Conservation (phyloP, 805 yeast species). For the Candida yuanshanica region DNA sequence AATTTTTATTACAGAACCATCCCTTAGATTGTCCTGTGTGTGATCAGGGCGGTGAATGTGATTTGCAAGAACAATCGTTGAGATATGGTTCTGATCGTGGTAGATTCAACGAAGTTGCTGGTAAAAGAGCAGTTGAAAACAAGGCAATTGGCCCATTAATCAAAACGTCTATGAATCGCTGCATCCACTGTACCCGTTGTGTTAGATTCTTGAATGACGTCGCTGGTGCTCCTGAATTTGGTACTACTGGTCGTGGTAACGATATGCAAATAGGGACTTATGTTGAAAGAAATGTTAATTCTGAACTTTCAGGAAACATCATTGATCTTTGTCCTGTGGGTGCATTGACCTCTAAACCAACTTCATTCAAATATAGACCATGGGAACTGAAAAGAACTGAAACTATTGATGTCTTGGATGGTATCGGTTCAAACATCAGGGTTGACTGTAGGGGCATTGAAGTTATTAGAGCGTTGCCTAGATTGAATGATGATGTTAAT, state of each 20-base stretch:
- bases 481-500: conserved; percentile 79
- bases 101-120: conserved; percentile 72
- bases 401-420: conserved; percentile 80
- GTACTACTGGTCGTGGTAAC: conserved; percentile 86
- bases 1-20: conserved; percentile 81
- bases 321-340: conserved; percentile 90
- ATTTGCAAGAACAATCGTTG: conserved; percentile 79
- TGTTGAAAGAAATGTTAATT: conserved; percentile 75
- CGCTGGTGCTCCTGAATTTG: conserved; percentile 90
- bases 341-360: conserved; percentile 84
- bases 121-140: conserved; percentile 87
- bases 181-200: conserved; percentile 90
- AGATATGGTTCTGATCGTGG: conserved; percentile 86
- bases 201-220: conserved; percentile 85
- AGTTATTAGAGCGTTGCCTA: conserved; percentile 82
- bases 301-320: conserved; percentile 82
- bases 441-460: conserved; percentile 84
- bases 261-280: conserved; percentile 90
- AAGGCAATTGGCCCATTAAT: conserved; percentile 86
- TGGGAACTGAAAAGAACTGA: conserved; percentile 92
- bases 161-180: conserved; percentile 87
- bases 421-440: conserved; percentile 73
- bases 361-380: conserved; percentile 88
- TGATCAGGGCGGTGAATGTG: conserved; percentile 95
- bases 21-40: conserved; percentile 91